Conservation (phyloP, 1,284 basidiomycete genomes). For the Thelephora terrestris region DNA sequence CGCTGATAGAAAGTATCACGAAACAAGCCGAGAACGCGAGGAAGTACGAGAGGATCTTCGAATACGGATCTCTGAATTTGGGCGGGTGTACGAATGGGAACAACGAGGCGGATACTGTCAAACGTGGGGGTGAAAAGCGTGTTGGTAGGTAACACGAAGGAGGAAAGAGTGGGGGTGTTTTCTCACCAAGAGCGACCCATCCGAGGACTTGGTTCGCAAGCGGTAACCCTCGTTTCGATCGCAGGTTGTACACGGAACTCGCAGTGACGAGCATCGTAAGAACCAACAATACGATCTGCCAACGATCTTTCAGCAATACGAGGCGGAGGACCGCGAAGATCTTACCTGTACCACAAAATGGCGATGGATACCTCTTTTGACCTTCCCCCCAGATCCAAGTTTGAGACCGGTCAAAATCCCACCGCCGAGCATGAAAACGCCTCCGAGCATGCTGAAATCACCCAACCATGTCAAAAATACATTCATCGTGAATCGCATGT, state of each 20-base stretch:
- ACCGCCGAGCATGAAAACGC: conserved; percentile 16
- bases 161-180: not conserved
- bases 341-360: conserved; percentile 32
- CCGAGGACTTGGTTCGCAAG: conserved; percentile 48
- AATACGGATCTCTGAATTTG: conserved; percentile 28
- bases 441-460: conserved; percentile 18
- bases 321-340: not conserved
- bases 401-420: conserved; percentile 11
- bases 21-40: conserved; percentile 72
- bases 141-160: conserved; percentile 1
- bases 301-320: not conserved
- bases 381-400: conserved; percentile 1
- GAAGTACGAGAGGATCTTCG: conserved; percentile 51
- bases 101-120: conserved; percentile 34
- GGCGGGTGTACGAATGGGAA: conserved; percentile 37
- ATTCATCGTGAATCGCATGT: not conserved
- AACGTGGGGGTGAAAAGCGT: not conserved
- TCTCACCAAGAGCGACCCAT: conserved; percentile 60
- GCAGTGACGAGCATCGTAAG: conserved; percentile 37
- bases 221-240: conserved; percentile 62
- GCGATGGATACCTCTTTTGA: not conserved
- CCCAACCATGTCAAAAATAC: not conserved
- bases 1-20: conserved; percentile 72
- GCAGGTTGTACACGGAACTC: conserved; percentile 50
- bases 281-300: not conserved